A percentile compares a stretch with the other conserved stretches of the same genome.
phyloP scores from a whole-genome alignment of 73 alveolate genomes.

The Paramecium biaurelia region DNA sequence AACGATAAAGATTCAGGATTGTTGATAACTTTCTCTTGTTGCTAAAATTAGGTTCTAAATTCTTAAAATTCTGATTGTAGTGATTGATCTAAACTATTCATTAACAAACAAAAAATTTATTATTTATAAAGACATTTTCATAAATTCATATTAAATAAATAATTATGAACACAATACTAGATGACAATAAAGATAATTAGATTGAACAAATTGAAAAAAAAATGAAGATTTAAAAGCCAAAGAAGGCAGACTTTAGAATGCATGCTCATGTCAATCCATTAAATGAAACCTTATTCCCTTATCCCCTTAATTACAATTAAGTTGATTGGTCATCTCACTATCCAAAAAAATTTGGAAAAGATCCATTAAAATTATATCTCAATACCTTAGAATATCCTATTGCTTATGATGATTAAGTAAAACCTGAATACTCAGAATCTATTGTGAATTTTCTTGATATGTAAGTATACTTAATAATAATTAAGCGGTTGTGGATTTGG shows the following conservation, averaged over 20 bases:
- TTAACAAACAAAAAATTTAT: neutral
- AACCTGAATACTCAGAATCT: neutral
- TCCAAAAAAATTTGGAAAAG: slow-evolving; percentile 83
- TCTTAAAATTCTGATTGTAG: neutral
- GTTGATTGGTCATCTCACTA: slow-evolving; percentile 93
- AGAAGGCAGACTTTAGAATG: slow-evolving; percentile 94
- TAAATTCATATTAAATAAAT: neutral
- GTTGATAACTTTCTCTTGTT: neutral
- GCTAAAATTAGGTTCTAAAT: neutral
- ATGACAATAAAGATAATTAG: neutral
- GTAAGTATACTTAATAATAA: slow-evolving; percentile 66
- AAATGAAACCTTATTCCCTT: slow-evolving; percentile 84
- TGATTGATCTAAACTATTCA: neutral
- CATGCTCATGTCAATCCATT: slow-evolving; percentile 98
- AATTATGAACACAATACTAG: neutral
- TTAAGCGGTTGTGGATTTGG: slow-evolving; percentile 99
- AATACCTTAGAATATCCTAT: slow-evolving; percentile 57
- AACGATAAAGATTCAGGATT: slow-evolving; percentile 30
- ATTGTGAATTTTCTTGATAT: slow-evolving; percentile 59
- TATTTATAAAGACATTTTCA: neutral
- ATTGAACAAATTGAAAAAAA: neutral
- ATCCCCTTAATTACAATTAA: slow-evolving; percentile 85
- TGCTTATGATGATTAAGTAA: slow-evolving; percentile 6
- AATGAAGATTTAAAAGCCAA: slow-evolving; percentile 82
- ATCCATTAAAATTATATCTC: slow-evolving; percentile 65